Base-by-base conservation (phyloP, 257 asterid species). In the Nicotiana obtusifolia region DNA sequence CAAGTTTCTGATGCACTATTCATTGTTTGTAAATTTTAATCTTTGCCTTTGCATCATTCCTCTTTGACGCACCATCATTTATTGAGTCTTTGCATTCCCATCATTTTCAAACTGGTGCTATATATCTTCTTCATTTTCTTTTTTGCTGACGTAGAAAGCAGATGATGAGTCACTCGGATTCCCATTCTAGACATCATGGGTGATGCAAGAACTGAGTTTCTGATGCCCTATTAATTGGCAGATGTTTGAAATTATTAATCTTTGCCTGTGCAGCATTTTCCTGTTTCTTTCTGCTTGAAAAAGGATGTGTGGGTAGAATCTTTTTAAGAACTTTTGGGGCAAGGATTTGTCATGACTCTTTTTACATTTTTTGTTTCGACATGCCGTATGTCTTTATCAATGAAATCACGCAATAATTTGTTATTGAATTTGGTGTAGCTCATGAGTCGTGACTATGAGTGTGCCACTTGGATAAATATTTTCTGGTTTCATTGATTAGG, bases 111-210 rank as follows among this genome's bases (percentile, higher is more conserved):
- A 60, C 30, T 60, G 16, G 5, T n/a, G 15, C 15, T 8, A 9
- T 9, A 60, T 20, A 1, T 26, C 28, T 20, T 9, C 16, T 20
- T 35, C 7, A 1, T 14, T 60, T 62, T 10, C 33, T 9, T 60
- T 62, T 8, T 62, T 17, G 24, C 10, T 62, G 8, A 62, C 67
- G 1, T 62, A 16, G 33, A 5, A 76, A 31, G 89, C 93, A 57
- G 3, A 56, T 31, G 67, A 54, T 30, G 81, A 53, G 59, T 52
- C 80, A 90, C 97, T 94, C 95, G 98, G 98, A 94, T 93, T 94
- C 98, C 98, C 98, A 97, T 92, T 90, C 99, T 87, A n/a, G 97
- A 93, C 97, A 30, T 88, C 56, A 10, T 85, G 97, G 84, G 56
- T 95, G 99, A 93, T 93, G 98, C 84, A 89, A 78, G 6, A 37